Evolutionary conservation across 352 stramenopile species (phyloP), one percentile per base, ranked within the genome.

Genomic region (Pythium apleroticum): DNA sequence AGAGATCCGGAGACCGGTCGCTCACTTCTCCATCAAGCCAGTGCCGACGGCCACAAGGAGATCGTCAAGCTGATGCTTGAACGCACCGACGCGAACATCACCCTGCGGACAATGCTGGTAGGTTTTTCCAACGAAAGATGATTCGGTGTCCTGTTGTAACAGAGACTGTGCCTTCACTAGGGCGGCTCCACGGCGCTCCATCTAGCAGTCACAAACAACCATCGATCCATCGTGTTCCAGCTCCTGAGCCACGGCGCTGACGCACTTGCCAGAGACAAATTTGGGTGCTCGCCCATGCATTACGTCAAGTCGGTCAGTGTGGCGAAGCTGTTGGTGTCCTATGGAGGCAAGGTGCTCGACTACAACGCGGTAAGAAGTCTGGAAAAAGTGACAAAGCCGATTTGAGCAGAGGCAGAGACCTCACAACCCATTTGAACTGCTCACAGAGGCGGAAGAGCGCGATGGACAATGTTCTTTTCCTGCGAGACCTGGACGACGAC

Each of bases 171-270:
- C n/a, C 12, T 48, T 24, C 9, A 15, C 24, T 54, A 91, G 84
- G 84, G 84, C 27, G 77, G 77, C 17, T 87, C 77, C 31, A 83
- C 80, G 1, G 65, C 80, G 7, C 52, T 93, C 22, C 84, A 90
- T 43, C 60, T 93, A 5, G 84, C 82, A 14, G 81, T 91, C 20
- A 66, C 71, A 0, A 80, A 78, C 30, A 86, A 83, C 55, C 72
- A 84, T 24, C 80, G 84, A 12, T 65, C 79, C 1, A 71, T 91
- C 14, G 81, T 76, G 1, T 93, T 93, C 50, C 60, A 87, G n/a
- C 57, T 93, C 17, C 71, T 93, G 22, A 90, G 78, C 27, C 72
- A 91, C 31, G 84, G 82, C 0, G 80, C 84, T 14, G 80, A 93
- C 15, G 72, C 74, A 0, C 73, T 71, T 3, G 73, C 74, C 39